Percentiles rank a stretch among this genome's conserved stretches.
Conservation (phyloP, 164 flowering plant genomes). For the Aristolochia fimbriata region DNA sequence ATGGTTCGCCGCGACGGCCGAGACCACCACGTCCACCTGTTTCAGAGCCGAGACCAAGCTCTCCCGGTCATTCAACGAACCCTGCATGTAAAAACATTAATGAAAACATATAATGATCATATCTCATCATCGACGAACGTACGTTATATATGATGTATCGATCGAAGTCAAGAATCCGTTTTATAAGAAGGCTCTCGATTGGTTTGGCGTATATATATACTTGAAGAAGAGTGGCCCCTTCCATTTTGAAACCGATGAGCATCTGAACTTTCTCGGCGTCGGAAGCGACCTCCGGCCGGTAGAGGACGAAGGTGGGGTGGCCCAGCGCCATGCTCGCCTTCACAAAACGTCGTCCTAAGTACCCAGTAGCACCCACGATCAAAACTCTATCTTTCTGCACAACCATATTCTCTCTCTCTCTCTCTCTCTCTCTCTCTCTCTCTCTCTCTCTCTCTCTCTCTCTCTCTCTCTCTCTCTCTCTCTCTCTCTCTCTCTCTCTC, state of each 20-base stretch:
- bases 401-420: too few relatives aligned
- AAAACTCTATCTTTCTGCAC: slow-evolving; percentile 42
- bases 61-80: slow-evolving; percentile 32
- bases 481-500: too few relatives aligned
- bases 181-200: too few relatives aligned
- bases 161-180: too few relatives aligned
- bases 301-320: slow-evolving; percentile 43
- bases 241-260: slow-evolving; percentile 33
- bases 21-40: slow-evolving; percentile 54
- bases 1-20: slow-evolving; percentile 53
- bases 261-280: slow-evolving; percentile 52
- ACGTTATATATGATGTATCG: too few relatives aligned
- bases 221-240: slow-evolving; percentile 27
- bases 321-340: slow-evolving; percentile 45
- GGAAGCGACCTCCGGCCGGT: slow-evolving; percentile 45
- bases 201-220: too few relatives aligned
- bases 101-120: too few relatives aligned
- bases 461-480: too few relatives aligned
- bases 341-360: slow-evolving; percentile 50
- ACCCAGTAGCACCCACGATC: slow-evolving; percentile 65
- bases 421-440: too few relatives aligned
- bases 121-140: too few relatives aligned
- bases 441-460: too few relatives aligned
- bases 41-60: slow-evolving; percentile 56
- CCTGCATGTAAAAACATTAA: slow-evolving; percentile 13